Evolutionary conservation across 352 stramenopile genomes (phyloP).

Genomic region (Phytopythium helicoides): DNA sequence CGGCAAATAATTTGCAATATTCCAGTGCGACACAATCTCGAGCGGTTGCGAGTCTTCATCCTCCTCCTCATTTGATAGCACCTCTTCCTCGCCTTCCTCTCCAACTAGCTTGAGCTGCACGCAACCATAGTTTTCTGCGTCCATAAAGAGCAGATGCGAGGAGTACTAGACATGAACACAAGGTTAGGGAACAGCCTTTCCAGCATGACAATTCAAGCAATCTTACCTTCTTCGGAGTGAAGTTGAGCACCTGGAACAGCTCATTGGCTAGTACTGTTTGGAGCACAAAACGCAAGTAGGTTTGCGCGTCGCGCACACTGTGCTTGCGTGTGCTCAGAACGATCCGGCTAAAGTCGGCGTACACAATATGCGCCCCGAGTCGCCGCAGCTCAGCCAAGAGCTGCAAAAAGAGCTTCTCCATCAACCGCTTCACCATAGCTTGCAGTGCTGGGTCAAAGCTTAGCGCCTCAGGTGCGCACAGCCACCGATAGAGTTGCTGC

Average conservation of each 20-base stretch:
- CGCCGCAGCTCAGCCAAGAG: constrained; percentile 94
- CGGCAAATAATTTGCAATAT: constrained; percentile 86
- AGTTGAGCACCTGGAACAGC: constrained; percentile 79
- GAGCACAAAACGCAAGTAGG: constrained; percentile 95
- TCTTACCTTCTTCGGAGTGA: constrained; percentile 49
- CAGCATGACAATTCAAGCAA: background rate
- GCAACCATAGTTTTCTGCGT: constrained; percentile 96
- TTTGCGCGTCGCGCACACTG: constrained; percentile 84
- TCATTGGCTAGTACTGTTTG: constrained; percentile 88
- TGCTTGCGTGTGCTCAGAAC: constrained; percentile 68
- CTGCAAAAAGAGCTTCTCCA: constrained; percentile 93
- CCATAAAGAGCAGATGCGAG: constrained; percentile 93
- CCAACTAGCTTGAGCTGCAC: constrained; percentile 68
- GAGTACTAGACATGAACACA: constrained; percentile 60
- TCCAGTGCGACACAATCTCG: constrained; percentile 87
- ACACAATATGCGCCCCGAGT: constrained; percentile 94
- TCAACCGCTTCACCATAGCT: constrained; percentile 92
- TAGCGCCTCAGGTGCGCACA: constrained; percentile 89
- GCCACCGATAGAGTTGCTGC: constrained; percentile 95
- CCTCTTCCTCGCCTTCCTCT: constrained; percentile 21
- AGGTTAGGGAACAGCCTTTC: constrained; percentile 1
- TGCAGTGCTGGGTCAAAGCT: constrained; percentile 95
- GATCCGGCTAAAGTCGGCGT: constrained; percentile 78
- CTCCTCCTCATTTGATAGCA: constrained; percentile 18
- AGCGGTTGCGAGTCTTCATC: constrained; percentile 29